Base-by-base conservation (phyloP, 345 rosid species). In the Combretum micranthum region DNA sequence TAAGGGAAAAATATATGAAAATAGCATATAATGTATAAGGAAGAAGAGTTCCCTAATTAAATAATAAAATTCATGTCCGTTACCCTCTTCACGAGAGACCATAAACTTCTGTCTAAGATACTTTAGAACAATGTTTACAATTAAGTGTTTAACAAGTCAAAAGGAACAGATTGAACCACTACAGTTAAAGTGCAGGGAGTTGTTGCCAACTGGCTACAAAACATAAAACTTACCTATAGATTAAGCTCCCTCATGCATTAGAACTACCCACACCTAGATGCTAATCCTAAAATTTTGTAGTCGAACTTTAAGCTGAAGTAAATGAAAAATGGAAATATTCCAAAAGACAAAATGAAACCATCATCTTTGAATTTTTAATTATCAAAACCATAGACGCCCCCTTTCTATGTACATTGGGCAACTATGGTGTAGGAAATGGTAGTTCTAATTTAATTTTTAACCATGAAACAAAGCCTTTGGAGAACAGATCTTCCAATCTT, bases 251-350 rank as follows among this genome's bases (percentile, higher is more conserved):
- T 57, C 37, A 57, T 39, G 67, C 66, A 68, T 73, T 67, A 76
- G 62, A 55, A 69, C 69, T 66, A 74, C 66, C n/a, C 56, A 20
- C 57, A 73, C 70, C 72, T 74, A 64, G 73, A 66, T 65, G 57
- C 60, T 52, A 55, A 68, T 63, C 86, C 89, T 78, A 84, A 76
- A 83, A 82, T 47, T 50, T 73, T 65, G 51, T 67, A 69, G 69
- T 52, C 53, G 61, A 60, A 52, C 54, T 72, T 73, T 72, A 60
- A 74, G 67, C 56, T 55, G 64, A 46, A 17, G 50, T 21, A 37
- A 60, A 51, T 59, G 23, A 64, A 61, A 17, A 65, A 65, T 20
- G 55, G 61, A 45, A 9, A 53, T 56, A 47, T 51, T 57, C 65
- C 59, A 14, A 53, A 61, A 68, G 59, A 43, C 32, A 25, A 25